Conservation (phyloP, 768 basidiomycete genomes). For the Naganishia antarctica region DNA sequence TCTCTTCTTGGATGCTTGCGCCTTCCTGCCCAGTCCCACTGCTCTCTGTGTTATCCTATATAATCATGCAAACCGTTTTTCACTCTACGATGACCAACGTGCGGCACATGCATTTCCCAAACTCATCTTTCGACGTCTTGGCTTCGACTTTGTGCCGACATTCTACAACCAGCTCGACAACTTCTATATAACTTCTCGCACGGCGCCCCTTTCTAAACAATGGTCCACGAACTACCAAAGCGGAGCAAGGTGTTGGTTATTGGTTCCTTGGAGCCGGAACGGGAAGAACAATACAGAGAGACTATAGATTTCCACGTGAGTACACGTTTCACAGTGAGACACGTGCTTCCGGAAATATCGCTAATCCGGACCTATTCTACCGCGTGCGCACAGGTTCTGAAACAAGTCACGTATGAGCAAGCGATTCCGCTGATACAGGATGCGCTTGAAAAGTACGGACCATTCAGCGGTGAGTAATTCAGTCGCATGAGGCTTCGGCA, state of each 20-base stretch:
- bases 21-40: too few species aligned
- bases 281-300: not conserved
- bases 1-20: too few species aligned
- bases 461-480: constrained; percentile 6
- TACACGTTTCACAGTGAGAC: not conserved
- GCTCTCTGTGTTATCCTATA: too few species aligned
- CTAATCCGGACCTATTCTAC: not conserved
- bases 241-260: constrained; percentile 5
- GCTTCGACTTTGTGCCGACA: too few species aligned
- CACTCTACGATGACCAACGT: too few species aligned
- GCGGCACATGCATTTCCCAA: too few species aligned
- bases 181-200: too few species aligned
- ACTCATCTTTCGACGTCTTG: too few species aligned
- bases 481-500: too few species aligned
- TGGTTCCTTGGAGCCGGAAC: not conserved
- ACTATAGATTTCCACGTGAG: constrained; percentile 4
- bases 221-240: not conserved
- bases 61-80: too few species aligned
- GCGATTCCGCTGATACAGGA: not conserved
- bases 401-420: not conserved
- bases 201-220: not conserved
- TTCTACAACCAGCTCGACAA: too few species aligned
- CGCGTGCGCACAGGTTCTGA: constrained; percentile 5
- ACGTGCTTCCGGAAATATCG: too few species aligned
- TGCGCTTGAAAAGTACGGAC: not conserved